phyloP scores from a whole-genome alignment of 305 asterid species.

The Fraxinus albicans region DNA sequence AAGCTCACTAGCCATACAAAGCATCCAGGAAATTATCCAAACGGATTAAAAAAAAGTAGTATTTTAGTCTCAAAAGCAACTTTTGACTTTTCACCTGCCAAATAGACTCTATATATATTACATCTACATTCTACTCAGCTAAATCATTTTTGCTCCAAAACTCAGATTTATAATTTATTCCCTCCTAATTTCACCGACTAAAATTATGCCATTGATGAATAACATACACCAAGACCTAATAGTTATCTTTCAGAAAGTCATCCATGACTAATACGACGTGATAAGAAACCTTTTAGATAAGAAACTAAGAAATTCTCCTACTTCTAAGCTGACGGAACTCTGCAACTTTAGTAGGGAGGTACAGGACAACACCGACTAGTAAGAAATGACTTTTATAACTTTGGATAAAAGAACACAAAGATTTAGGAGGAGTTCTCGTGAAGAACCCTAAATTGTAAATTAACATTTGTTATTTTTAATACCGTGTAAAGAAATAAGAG shows the following conservation, averaged over 20 bases:
- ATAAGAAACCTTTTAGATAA: neutral
- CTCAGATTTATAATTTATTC: neutral
- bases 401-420: neutral
- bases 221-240: neutral
- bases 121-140: neutral
- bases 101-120: neutral
- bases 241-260: neutral
- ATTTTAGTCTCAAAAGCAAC: neutral
- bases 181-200: neutral
- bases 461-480: neutral
- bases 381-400: neutral
- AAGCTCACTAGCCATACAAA: neutral
- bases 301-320: neutral
- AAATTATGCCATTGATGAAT: neutral
- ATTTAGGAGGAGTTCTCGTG: neutral
- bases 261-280: neutral
- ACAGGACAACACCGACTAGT: neutral
- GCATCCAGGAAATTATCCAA: neutral
- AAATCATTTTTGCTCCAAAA: neutral
- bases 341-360: neutral
- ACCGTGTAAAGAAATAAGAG: neutral
- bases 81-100: neutral
- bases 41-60: neutral
- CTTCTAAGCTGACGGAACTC: neutral
- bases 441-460: neutral